A percentile compares a stretch with the other conserved stretches of the same genome.
Conservation (phyloP, 352 stramenopile species). For the Globisporangium nodosum region DNA sequence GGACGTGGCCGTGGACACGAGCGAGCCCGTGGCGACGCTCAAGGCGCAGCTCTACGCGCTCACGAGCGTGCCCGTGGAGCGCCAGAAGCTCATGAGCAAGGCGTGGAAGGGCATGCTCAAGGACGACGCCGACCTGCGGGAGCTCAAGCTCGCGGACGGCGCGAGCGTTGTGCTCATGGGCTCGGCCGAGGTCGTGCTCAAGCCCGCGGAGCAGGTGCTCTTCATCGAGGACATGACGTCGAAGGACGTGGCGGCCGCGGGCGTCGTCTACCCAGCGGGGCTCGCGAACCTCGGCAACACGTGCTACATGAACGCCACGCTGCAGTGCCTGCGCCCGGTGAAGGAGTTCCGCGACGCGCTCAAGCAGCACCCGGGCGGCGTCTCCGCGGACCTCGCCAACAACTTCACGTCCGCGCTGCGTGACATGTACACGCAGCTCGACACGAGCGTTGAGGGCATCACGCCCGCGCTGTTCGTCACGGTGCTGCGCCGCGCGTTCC, state of each 20-base stretch:
- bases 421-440: slow-evolving; percentile 78
- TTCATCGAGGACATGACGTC: slow-evolving; percentile 87
- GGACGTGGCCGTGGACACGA: slow-evolving; percentile 64
- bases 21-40: slow-evolving; percentile 52
- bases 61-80: slow-evolving; percentile 76
- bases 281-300: slow-evolving; percentile 92
- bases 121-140: slow-evolving; percentile 63
- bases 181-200: slow-evolving; percentile 88
- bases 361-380: slow-evolving; percentile 37
- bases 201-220: slow-evolving; percentile 69
- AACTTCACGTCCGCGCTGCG: slow-evolving; percentile 76
- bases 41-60: slow-evolving; percentile 83
- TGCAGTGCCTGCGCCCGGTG: slow-evolving; percentile 91
- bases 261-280: slow-evolving; percentile 87
- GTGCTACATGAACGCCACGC: slow-evolving; percentile 93
- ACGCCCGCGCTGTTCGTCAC: slow-evolving; percentile 75
- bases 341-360: slow-evolving; percentile 87
- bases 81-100: slow-evolving; percentile 88
- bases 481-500: slow-evolving; percentile 91
- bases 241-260: slow-evolving; percentile 75
- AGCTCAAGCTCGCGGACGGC: slow-evolving; percentile 55
- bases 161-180: slow-evolving; percentile 92
- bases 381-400: slow-evolving; percentile 56
- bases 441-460: slow-evolving; percentile 65
- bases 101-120: slow-evolving; percentile 89